Evolutionary conservation across 345 rosid genomes (phyloP).

Genomic region (Hypericum androsaemum): DNA sequence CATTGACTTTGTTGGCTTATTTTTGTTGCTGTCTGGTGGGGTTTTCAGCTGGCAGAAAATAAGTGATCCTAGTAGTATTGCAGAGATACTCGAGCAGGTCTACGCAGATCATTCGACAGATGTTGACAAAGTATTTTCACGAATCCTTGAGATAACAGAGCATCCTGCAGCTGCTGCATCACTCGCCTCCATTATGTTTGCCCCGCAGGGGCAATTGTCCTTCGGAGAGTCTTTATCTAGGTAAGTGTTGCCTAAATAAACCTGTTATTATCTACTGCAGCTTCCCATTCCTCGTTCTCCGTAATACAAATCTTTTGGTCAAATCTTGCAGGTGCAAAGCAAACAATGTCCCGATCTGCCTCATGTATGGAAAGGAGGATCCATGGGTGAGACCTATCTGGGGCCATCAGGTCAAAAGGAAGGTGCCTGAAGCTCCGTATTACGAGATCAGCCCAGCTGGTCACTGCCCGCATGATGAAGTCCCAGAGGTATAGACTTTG

Average conservation of each 20-base stretch:
- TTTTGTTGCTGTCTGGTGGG: too few relatives aligned
- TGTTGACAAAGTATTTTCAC: constrained; percentile 72
- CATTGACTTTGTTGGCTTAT: too few relatives aligned
- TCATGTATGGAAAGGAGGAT: constrained; percentile 87
- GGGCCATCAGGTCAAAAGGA: constrained; percentile 69
- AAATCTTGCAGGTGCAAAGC: constrained; percentile 43
- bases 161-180: constrained; percentile 98
- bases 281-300: background rate
- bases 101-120: constrained; percentile 78
- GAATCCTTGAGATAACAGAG: constrained; percentile 57
- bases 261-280: background rate
- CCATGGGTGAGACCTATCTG: constrained; percentile 97
- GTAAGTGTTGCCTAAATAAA: constrained; percentile 18
- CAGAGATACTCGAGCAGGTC: constrained; percentile 75
- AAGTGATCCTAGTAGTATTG: constrained; percentile 77
- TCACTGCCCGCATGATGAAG: constrained; percentile 99
- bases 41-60: constrained; percentile 74
- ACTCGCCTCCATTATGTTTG: constrained; percentile 83
- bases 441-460: constrained; percentile 98
- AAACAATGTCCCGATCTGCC: constrained; percentile 57
- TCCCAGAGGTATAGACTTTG: constrained; percentile 66
- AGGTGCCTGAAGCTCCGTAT: constrained; percentile 67
- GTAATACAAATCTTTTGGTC: constrained; percentile 5
- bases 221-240: constrained; percentile 57
- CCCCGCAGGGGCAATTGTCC: constrained; percentile 72